Base-by-base conservation (phyloP, 352 stramenopile genomes). In the Peronospora tabacina region DNA sequence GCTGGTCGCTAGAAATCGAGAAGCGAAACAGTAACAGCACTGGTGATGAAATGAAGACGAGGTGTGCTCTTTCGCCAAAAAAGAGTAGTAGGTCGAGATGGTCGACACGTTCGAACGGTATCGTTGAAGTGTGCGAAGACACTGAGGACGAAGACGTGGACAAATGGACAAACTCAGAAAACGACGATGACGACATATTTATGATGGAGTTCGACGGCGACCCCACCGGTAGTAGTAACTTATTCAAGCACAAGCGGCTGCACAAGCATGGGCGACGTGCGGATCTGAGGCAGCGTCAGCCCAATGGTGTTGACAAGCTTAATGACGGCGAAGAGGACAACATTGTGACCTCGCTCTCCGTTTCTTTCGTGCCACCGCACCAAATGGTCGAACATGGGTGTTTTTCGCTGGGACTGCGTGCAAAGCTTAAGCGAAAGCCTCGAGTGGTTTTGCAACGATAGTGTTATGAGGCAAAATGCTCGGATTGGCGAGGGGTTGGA, bases 281-380 rank as follows among this genome's bases (percentile, higher is more conserved):
- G 11, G 34, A 62, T 29, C 16, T 62, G 29, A 41, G 53, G 33
- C 48, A 49, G 33, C 20, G 39, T 5, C 50, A 51, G n/a, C 60
- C 30, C 7, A 30, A 52, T 49, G 49, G 43, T 7, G 54, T 61
- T 5, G 49, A 66, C 33, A 53, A 54, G 34, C 56, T 58, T 13
- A 46, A 69, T 43, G 40, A 68, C 16, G 60, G 66, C 16, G 45
- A 55, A 44, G 51, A 53, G 12, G 32, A 47, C 26, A 48, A 70
- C 16, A 41, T 63, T n/a, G 61, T 68, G 15, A 56, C 46, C 35
- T 45, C 61, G 35, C 49, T 85, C 34, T 70, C 78, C 2, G 71
- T 68, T 34, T 87, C 75, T 39, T 89, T 89, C 44, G 71, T 89
- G 38, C 78, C 78, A 11, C 78, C 78, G 24, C 78, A 89, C 61